Percentiles rank a stretch among this genome's conserved stretches.
Conservation (phyloP, 208 protist genomes). For the Phytomonas sp. region DNA sequence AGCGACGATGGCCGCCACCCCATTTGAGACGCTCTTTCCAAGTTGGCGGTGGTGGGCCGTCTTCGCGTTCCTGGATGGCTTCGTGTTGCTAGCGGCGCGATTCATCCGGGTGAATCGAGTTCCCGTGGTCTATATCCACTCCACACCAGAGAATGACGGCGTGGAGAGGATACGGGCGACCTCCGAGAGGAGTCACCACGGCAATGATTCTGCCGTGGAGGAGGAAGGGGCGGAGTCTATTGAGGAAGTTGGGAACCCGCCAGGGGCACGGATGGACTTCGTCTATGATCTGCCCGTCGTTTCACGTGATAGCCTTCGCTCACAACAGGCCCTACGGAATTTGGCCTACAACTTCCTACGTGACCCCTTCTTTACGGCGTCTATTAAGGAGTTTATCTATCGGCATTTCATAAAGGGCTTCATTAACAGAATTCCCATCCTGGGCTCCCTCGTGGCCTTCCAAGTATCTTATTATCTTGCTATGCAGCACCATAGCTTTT, state of each 20-base stretch:
- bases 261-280: slow-evolving; percentile 4
- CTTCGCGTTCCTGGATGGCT: slow-evolving; percentile 43
- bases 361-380: slow-evolving; percentile 73
- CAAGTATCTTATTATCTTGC: slow-evolving; percentile 66
- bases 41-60: slow-evolving; percentile 47
- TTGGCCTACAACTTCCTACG: slow-evolving; percentile 41
- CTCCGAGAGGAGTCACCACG: background rate
- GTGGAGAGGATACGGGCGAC: background rate
- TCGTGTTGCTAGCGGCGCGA: slow-evolving; percentile 37
- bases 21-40: slow-evolving; percentile 28
- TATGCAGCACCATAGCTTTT: slow-evolving; percentile 83
- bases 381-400: slow-evolving; percentile 62
- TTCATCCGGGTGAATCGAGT: slow-evolving; percentile 52
- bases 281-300: slow-evolving; percentile 20
- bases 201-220: background rate
- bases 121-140: slow-evolving; percentile 61
- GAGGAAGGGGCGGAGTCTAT: background rate
- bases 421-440: slow-evolving; percentile 59
- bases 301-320: slow-evolving; percentile 53
- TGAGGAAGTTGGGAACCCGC: slow-evolving; percentile 4
- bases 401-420: slow-evolving; percentile 56
- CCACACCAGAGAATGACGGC: background rate
- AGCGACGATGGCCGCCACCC: slow-evolving; percentile 22
- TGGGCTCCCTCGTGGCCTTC: slow-evolving; percentile 47
- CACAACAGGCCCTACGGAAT: slow-evolving; percentile 60